Conservation (phyloP, 2,329 filamentous ascomycete genomes). For the Drechslerella dactyloides region DNA sequence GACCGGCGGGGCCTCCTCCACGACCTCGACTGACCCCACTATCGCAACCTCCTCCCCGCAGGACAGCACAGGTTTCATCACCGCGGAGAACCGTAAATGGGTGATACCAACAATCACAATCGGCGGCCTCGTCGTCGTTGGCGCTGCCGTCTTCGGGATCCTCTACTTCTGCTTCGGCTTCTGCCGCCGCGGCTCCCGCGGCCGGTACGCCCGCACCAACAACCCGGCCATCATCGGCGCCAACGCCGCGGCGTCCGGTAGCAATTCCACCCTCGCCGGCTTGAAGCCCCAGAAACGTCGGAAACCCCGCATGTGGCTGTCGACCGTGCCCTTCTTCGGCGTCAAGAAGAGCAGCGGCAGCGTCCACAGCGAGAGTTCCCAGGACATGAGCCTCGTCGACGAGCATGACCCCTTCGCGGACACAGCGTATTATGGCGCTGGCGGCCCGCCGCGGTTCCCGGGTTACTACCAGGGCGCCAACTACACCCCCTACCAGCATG, state of each 20-base stretch:
- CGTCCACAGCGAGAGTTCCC: conserved; percentile 27
- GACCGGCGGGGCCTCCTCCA: conserved; percentile 1
- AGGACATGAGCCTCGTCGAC: conserved; percentile 35
- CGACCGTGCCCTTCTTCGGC: conserved; percentile 43
- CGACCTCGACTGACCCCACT: conserved; percentile 7
- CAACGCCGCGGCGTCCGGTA: not conserved
- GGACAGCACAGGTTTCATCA: conserved; percentile 36
- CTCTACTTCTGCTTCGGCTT: conserved; percentile 46
- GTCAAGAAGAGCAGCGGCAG: conserved; percentile 22
- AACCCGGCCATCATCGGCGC: conserved; percentile 19
- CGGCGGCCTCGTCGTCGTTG: conserved; percentile 35
- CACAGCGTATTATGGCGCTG: conserved; percentile 44
- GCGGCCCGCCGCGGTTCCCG: conserved; percentile 8
- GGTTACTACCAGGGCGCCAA: no score
- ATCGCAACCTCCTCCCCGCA: conserved; percentile 10
- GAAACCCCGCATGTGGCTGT: conserved; percentile 42
- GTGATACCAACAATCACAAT: conserved; percentile 41
- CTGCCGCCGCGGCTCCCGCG: conserved; percentile 22
- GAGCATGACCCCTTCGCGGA: conserved; percentile 27
- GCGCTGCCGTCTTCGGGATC: conserved; percentile 21
- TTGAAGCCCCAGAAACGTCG: conserved; percentile 2
- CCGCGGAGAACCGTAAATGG: conserved; percentile 36
- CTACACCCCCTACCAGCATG: conserved; percentile 40
- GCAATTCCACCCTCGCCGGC: conserved; percentile 1
- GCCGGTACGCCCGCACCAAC: conserved; percentile 25